Evolutionary conservation across 2,329 filamentous ascomycete species (phyloP), one percentile per base, ranked within the genome.

Genomic region (Aspergillus flavus): DNA sequence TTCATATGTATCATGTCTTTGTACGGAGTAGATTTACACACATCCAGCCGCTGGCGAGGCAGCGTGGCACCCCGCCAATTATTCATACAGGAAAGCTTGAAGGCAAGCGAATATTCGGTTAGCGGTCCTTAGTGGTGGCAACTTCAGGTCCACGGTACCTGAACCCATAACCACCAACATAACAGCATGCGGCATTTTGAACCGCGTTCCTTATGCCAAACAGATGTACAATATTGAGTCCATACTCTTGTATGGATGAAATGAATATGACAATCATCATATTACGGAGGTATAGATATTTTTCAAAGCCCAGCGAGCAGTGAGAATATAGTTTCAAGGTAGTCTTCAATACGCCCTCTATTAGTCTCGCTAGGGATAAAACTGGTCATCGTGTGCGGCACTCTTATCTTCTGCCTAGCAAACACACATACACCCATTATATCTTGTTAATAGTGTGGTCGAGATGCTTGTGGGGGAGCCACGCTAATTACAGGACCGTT

Each of bases 391-490:
- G 12, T 23, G 23, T 23, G 10, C 10, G 11, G 11, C 12, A 46
- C 11, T 10, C 10, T 46, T 23, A 2, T 21, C 10, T 21, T 46
- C 11, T 21, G 11, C 5, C 43, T 21, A 23, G 10, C n/a, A 46
- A 4, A 12, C 43, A 46, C 23, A 46, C n/a, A 46, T 4, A 2
- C n/a, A 23, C 43, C 43, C 11, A 43, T 9, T n/a, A 43, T 46
- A n/a, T 43, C n/a, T 43, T 43, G 41, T 21, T 36, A 43, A 43
- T 34, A 34, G 5, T 16, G 5, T 36, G 52, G 32, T 52, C 46
- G 45, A 53, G 34, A 61, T 58, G 14, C 26, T n/a, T 45, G 62
- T 61, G 62, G 59, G 55, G 55, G 55, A 57, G 39, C 19, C 30
- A 26, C 46, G 16, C 30, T 16, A 55, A 45, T 61, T 64, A 64